A percentile compares a stretch with the other conserved stretches of the same genome.
Conservation (phyloP, 441 rosid genomes). For the Sinapis alba region DNA sequence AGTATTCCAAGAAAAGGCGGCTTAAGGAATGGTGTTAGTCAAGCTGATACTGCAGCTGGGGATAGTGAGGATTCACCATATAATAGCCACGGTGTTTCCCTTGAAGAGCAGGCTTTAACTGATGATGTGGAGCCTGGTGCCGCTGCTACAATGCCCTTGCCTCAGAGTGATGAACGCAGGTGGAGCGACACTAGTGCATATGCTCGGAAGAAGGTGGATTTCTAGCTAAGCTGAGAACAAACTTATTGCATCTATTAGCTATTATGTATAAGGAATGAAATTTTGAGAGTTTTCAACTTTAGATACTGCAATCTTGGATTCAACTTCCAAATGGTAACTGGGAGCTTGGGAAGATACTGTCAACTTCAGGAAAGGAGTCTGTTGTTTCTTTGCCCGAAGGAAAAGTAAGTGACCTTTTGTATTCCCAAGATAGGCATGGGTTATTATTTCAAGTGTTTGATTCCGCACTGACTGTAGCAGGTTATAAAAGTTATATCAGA, state of each 20-base stretch:
- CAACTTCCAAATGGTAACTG: constrained; percentile 87
- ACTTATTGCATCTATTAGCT: background rate
- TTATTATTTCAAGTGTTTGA: constrained; percentile 26
- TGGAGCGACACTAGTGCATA: constrained; percentile 85
- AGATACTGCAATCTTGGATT: constrained; percentile 90
- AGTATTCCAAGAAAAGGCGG: constrained; percentile 49
- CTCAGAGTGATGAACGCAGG: constrained; percentile 55
- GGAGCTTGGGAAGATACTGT: constrained; percentile 80
- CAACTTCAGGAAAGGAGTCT: constrained; percentile 71
- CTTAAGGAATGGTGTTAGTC: constrained; percentile 41
- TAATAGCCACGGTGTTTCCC: constrained; percentile 41
- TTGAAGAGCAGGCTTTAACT: constrained; percentile 53
- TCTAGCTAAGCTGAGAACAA: background rate
- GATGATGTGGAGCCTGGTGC: constrained; percentile 58
- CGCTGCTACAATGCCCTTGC: constrained; percentile 48
- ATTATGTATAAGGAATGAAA: background rate
- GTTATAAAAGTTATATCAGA: constrained; percentile 73
- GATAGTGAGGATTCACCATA: constrained; percentile 86
- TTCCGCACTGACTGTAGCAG: constrained; percentile 43
- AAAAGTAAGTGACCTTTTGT: constrained; percentile 57
- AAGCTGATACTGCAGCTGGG: constrained; percentile 40
- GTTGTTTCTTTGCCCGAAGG: constrained; percentile 73
- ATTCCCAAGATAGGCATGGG: constrained; percentile 13
- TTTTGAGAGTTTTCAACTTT: constrained; percentile 42
- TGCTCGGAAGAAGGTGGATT: constrained; percentile 66